Evolutionary conservation across 768 basidiomycete genomes (phyloP), one percentile per base, ranked within the genome.

Genomic region (Sporobolomyces roseus): DNA sequence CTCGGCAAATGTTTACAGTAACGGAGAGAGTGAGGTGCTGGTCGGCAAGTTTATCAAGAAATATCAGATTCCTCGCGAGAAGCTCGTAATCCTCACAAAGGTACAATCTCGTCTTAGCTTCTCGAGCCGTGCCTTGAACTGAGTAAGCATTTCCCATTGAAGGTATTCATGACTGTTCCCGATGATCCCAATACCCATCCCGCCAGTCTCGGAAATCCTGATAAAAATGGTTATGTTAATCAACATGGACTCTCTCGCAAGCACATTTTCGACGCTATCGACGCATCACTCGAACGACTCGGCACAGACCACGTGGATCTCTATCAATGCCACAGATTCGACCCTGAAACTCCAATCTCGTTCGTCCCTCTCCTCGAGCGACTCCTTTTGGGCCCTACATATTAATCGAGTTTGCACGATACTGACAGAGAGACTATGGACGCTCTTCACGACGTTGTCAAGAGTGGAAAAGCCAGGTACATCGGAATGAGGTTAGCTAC

Each of bases 11-110:
- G 67, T 77, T 25, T 89, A 88, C 74, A 86, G 85, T 1, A 85
- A 87, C 69, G 87, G 87, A 3, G 77, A 80, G 9, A 86, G 85
- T 0, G 89, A 90, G 75, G 74, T 83, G 51, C 82, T 89, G 59
- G 80, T 89, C 25, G 88, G 88, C 16, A 86, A 87, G 72, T 87
- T 85, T 3, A 85, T 91, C 79, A 87, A 87, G 74, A 75, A 84
- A 68, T 81, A 84, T 70, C 77, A 85, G 27, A 80, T 88, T 17
- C 87, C 88, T n/a, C 84, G 89, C 2, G 86, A 87, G 19, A 84
- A 86, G 71, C 85, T 90, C 51, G 88, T 91, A 23, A 83, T 91
- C 21, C 83, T 90, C 81, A 89, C 89, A 63, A 90, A 91, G 80
- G n/a, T n/a, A n/a, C n/a, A n/a, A n/a, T n/a, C n/a, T n/a, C n/a